A percentile compares a stretch with the other conserved stretches of the same genome.
Evolutionary conservation across 2,329 filamentous ascomycete species (phyloP).

Genomic region (Pyrenochaeta sp.): DNA sequence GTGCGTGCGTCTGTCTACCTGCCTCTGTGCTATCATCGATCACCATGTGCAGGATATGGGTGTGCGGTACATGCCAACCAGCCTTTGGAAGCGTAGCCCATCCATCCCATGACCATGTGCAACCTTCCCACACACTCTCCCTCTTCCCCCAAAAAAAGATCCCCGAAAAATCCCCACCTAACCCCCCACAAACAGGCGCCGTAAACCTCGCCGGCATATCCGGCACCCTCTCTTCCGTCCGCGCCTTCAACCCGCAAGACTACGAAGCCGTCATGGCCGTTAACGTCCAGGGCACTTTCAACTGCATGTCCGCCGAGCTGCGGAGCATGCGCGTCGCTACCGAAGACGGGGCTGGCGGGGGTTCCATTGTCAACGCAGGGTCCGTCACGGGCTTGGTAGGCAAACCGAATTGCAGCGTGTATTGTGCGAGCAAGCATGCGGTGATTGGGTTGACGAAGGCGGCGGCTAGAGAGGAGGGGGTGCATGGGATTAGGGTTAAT

Average conservation of each 20-base stretch:
- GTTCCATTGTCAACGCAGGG: conserved; percentile 51
- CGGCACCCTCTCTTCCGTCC: conserved; percentile 28
- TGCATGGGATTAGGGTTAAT: conserved; percentile 50
- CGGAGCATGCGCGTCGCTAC: conserved; percentile 45
- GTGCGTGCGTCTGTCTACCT: conserved; percentile 4
- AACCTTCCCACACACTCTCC: too few relatives aligned
- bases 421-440: conserved; percentile 36
- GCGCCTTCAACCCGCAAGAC: conserved; percentile 41
- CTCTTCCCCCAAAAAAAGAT: too few relatives aligned
- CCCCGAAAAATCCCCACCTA: too few relatives aligned
- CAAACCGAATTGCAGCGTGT: conserved; percentile 31
- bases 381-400: conserved; percentile 57
- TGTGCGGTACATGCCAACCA: too few relatives aligned
- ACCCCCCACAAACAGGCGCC: too few relatives aligned
- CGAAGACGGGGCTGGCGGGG: conserved; percentile 17
- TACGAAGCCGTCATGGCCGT: conserved; percentile 43
- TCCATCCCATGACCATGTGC: too few relatives aligned
- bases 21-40: too few relatives aligned
- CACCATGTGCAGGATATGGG: too few relatives aligned
- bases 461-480: conserved; percentile 49
- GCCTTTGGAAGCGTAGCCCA: too few relatives aligned
- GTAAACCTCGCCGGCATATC: conserved; percentile 51
- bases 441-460: conserved; percentile 45
- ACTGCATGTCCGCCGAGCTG: conserved; percentile 42
- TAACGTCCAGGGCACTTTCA: conserved; percentile 46